Evolutionary conservation across 2,329 filamentous ascomycete species (phyloP), one percentile per base, ranked within the genome.

Genomic region (Myriangium duriaei): DNA sequence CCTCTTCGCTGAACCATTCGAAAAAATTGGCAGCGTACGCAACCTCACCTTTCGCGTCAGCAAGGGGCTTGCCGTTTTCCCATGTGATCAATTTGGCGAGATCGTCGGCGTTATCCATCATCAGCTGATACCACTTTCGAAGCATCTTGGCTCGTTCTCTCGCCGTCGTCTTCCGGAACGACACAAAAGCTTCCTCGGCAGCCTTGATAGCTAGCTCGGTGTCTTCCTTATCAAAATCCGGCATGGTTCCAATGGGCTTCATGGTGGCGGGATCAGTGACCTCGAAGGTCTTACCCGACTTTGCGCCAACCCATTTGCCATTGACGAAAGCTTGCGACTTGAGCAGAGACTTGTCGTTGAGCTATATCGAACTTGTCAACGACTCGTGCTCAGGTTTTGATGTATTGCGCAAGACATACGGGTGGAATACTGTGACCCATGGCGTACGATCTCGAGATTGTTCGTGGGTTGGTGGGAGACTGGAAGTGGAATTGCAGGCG

Each of bases 221-320:
- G 56, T 98, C 91, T 49, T 74, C 65, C 45, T 69, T 68, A 50
- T 79, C 73, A 69, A 91, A 91, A 54, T 96, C 88, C 45, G 91
- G 85, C 55, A 79, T 80, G 15, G 75, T 82, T 41, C 83, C 86
- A 50, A 96, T 87, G 28, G 81, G 60, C 49, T 81, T 72, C 48
- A 82, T 82, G 7, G 84, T 84, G 2, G 85, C 78, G 6, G 91
- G 91, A 58, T 98, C 86, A 78, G 49, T 69, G 43, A 95, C 83
- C 57, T 91, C 79, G 59, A 96, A 98, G 32, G 85, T 94, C 71
- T 92, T 78, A 55, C 85, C 84, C 1, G 85, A 93, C 53, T 76
- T 74, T 49, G 88, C 83, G 50, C 72, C 71, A 45, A 92, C 74
- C 83, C 87, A 98, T 71, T 93, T 73, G 53, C 91, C 91, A 57